Evolutionary conservation across 2,329 filamentous ascomycete species (phyloP), one percentile per base, ranked within the genome.

Genomic region (Ophiocordyceps sinensis): DNA sequence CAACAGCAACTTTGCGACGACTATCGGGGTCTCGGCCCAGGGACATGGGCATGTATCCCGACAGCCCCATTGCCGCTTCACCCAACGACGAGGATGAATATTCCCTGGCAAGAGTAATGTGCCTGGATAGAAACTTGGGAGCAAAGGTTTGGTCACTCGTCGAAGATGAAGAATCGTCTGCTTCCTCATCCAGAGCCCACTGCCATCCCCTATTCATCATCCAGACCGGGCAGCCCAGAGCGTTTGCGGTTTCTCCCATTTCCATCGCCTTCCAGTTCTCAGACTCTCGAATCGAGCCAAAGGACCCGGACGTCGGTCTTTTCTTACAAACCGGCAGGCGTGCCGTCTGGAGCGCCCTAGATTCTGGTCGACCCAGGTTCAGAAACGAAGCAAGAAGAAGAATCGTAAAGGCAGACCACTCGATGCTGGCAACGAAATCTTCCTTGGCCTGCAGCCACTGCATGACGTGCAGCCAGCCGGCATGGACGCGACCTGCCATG

Each of bases 381-480:
- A 85, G 59, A 40, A 76, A 81, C 43, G 82, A 67, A 4, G 74
- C 65, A 37, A 85, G 70, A 3, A 88, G 58, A 10, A 81, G 65
- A 10, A 83, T 67, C 3, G 77, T 67, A 37, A 82, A 56, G 2
- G 78, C 74, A 4, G 79, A 81, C 82, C 82, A 88, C 56, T 88
- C 84, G 2, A 63, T 43, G 45, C 81, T 70, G 4, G 60, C 58
- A 13, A 67, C 55, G 8, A 63, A 53, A 4, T 68, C 60, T 4
- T 68, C 63, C 42, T 70, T 68, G 11, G 60, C 53, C 28, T 64
- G 62, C 34, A 85, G 64, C 83, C 83, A 89, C 45, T 77, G 74
- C 60, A 82, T 72, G 17, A 75, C 69, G 53, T 85, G 79, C 72
- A 82, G 83, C 81, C 83, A 88, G 2, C 73, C 76, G 10, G 78